Evolutionary conservation across 2,329 filamentous ascomycete genomes (phyloP).

Genomic region (Colletotrichum musicola): DNA sequence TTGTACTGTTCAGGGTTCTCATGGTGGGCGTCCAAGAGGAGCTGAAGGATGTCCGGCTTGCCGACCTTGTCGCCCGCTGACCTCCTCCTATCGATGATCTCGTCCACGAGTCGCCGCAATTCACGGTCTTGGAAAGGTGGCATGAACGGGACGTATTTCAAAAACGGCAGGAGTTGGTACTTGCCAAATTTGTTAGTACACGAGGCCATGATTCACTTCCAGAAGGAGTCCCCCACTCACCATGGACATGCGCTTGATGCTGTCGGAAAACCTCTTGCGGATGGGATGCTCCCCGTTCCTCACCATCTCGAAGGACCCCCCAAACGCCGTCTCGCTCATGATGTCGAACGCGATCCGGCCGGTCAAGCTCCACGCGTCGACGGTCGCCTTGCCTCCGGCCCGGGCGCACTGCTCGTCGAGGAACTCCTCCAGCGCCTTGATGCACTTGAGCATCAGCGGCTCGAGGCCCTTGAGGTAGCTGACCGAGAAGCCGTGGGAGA

Average conservation of each 20-base stretch:
- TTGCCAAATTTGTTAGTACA: neutral
- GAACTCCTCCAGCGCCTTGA: slow-evolving; percentile 11
- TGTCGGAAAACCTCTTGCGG: slow-evolving; percentile 2
- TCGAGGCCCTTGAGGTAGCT: slow-evolving; percentile 20
- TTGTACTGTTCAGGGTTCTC: slow-evolving; percentile 2
- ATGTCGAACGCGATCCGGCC: slow-evolving; percentile 1
- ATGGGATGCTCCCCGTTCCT: slow-evolving; percentile 20
- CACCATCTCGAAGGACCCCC: slow-evolving; percentile 15
- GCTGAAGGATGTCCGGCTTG: slow-evolving; percentile 6
- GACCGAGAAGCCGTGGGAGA: slow-evolving; percentile 17
- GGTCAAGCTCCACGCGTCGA: slow-evolving; percentile 11
- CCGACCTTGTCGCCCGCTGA: neutral
- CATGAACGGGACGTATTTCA: slow-evolving; percentile 15
- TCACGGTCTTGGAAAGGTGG: slow-evolving; percentile 9
- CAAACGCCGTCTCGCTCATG: slow-evolving; percentile 20
- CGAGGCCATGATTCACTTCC: too few relatives aligned
- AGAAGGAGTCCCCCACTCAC: neutral
- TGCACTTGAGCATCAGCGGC: slow-evolving; percentile 7
- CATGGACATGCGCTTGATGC: slow-evolving; percentile 6
- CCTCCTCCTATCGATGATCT: slow-evolving; percentile 2
- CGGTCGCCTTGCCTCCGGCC: neutral
- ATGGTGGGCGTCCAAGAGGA: slow-evolving; percentile 12
- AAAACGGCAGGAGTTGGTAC: slow-evolving; percentile 21
- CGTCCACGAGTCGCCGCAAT: slow-evolving; percentile 4
- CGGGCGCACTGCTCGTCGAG: slow-evolving; percentile 6